phyloP scores from a whole-genome alignment of 2,329 filamentous ascomycete genomes.

The Colletotrichum orbiculare region DNA sequence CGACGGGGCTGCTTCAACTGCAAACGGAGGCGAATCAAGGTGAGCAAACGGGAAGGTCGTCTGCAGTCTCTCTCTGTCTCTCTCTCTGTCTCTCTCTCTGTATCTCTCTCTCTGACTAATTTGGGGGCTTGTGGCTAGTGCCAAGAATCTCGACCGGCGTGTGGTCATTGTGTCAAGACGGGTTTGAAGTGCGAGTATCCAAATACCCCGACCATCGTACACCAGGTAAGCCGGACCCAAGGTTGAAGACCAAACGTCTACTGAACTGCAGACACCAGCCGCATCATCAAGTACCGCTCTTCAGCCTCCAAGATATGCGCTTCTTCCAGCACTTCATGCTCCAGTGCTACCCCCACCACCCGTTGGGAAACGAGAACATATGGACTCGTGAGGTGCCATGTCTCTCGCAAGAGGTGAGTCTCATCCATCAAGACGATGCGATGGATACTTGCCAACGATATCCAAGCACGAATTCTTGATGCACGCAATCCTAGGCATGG shows the following conservation, averaged over 20 bases:
- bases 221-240: constrained; percentile 53
- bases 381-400: constrained; percentile 76
- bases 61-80: neutral
- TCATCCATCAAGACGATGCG: neutral
- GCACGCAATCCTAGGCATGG: constrained; percentile 75
- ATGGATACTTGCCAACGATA: neutral
- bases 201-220: constrained; percentile 58
- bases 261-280: constrained; percentile 50
- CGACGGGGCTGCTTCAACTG: constrained; percentile 75
- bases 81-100: neutral
- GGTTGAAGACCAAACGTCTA: neutral
- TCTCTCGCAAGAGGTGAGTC: constrained; percentile 71
- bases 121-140: constrained; percentile 55
- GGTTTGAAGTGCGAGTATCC: constrained; percentile 74
- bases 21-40: constrained; percentile 74
- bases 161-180: constrained; percentile 71
- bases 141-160: constrained; percentile 72
- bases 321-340: constrained; percentile 76
- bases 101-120: neutral
- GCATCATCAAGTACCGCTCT: constrained; percentile 67
- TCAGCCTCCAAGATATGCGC: constrained; percentile 73
- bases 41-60: constrained; percentile 39
- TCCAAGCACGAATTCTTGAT: constrained; percentile 72
- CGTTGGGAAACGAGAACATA: constrained; percentile 71
- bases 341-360: constrained; percentile 71